phyloP scores from a whole-genome alignment of 2,329 filamentous ascomycete genomes.

The Trichoderma arundinaceum region DNA sequence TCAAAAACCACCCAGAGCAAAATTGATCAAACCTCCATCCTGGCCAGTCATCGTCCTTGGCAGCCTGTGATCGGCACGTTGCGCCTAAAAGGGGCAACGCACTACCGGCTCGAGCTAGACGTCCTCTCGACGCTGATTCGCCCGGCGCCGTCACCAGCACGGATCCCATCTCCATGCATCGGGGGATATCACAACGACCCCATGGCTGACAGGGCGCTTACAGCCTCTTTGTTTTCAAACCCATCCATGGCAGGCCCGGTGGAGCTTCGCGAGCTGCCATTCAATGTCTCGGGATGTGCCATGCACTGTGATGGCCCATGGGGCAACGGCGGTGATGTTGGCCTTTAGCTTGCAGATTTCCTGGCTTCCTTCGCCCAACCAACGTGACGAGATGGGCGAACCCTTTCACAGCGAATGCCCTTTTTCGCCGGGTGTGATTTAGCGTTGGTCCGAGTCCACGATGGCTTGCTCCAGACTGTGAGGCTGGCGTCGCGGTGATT shows the following conservation, averaged over 20 bases:
- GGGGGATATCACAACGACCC: slow-evolving; percentile 21
- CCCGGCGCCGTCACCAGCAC: slow-evolving; percentile 3
- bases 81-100: slow-evolving; percentile 7
- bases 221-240: slow-evolving; percentile 1
- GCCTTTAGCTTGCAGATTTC: not conserved
- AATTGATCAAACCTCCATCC: not conserved
- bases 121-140: slow-evolving; percentile 19
- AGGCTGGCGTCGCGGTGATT: not conserved
- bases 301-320: slow-evolving; percentile 1
- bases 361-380: not conserved
- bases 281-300: slow-evolving; percentile 15
- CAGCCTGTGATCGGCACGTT: slow-evolving; percentile 6
- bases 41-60: slow-evolving; percentile 1
- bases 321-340: not conserved
- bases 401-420: not conserved
- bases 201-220: slow-evolving; percentile 22
- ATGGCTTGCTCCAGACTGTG: not conserved
- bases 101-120: slow-evolving; percentile 15
- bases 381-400: slow-evolving; percentile 8
- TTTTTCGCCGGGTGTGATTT: not conserved
- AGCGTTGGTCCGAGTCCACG: not conserved
- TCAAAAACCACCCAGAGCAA: slow-evolving; percentile 2
- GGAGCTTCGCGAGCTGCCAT: slow-evolving; percentile 9
- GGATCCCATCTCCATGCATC: not conserved
- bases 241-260: not conserved